phyloP scores from a whole-genome alignment of 768 basidiomycete species.

The Trametes cinnabarina region DNA sequence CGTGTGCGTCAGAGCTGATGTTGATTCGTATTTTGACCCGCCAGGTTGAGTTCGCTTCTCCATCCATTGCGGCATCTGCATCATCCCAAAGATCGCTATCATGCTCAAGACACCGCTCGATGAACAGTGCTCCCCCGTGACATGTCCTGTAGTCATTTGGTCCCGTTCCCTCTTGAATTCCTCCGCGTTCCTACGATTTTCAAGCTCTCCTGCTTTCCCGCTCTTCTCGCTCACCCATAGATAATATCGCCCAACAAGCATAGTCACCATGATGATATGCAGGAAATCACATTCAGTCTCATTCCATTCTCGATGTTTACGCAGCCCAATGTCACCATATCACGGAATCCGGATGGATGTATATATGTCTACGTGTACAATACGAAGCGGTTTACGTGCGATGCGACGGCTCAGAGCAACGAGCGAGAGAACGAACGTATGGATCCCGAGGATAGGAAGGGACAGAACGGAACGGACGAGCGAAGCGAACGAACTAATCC shows the following conservation, averaged over 20 bases:
- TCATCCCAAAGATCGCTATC: not conserved
- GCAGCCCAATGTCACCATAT: not conserved
- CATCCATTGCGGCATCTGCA: slow-evolving; percentile 11
- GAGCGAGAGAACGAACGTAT: slow-evolving; percentile 6
- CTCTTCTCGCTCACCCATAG: too few species aligned
- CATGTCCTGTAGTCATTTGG: not conserved
- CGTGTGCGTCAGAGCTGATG: not conserved
- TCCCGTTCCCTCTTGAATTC: not conserved
- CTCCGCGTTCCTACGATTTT: too few species aligned
- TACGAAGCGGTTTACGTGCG: slow-evolving; percentile 12
- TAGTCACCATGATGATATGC: not conserved
- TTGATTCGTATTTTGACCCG: not conserved
- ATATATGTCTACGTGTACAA: slow-evolving; percentile 20
- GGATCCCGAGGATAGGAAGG: slow-evolving; percentile 10
- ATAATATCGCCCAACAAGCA: too few species aligned
- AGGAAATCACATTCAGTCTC: not conserved
- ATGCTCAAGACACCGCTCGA: not conserved
- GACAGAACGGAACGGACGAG: not conserved
- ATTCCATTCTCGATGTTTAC: not conserved
- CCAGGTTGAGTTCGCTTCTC: slow-evolving; percentile 10
- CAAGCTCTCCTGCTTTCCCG: too few species aligned
- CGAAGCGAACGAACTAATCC: slow-evolving; percentile 9
- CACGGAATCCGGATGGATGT: not conserved
- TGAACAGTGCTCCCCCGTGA: not conserved
- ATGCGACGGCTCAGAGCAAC: slow-evolving; percentile 20